Percentiles rank a stretch among this genome's conserved stretches.
phyloP scores from a whole-genome alignment of 2,329 filamentous ascomycete species.

The Penicillium sp. region DNA sequence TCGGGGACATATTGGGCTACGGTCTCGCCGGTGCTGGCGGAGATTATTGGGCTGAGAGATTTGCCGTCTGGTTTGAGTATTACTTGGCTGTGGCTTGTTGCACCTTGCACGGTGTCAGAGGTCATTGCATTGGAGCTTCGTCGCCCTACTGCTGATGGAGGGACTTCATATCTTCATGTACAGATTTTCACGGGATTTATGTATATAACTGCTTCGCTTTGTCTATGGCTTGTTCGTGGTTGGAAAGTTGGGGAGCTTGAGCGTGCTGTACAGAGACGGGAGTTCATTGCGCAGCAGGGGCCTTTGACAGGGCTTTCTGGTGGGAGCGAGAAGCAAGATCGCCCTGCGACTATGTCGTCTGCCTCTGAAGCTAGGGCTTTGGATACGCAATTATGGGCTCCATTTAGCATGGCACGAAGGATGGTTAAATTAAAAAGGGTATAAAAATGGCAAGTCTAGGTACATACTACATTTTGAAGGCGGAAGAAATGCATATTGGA shows the following conservation, averaged over 20 bases:
- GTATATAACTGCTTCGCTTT: conserved; percentile 58
- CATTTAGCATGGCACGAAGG: conserved; percentile 26
- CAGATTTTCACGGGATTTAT: conserved; percentile 62
- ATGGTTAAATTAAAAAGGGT: conserved; percentile 35
- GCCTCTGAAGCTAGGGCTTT: neutral
- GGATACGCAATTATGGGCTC: conserved; percentile 27
- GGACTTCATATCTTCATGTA: conserved; percentile 39
- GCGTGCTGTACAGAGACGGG: conserved; percentile 7
- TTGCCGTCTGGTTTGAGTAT: conserved; percentile 59
- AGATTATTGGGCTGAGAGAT: conserved; percentile 61
- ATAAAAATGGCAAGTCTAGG: conserved; percentile 10
- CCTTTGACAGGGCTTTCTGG: conserved; percentile 15
- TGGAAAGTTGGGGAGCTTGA: conserved; percentile 42
- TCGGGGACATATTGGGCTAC: conserved; percentile 63
- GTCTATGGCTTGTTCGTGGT: conserved; percentile 42
- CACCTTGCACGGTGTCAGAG: conserved; percentile 50
- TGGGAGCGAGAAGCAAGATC: conserved; percentile 11
- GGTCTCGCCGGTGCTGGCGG: conserved; percentile 59
- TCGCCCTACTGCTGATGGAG: conserved; percentile 31
- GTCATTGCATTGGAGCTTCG: conserved; percentile 63
- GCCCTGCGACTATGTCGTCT: conserved; percentile 3
- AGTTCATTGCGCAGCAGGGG: conserved; percentile 6
- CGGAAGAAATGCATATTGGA: too few relatives aligned
- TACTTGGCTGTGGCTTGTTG: conserved; percentile 60
- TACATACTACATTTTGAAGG: too few relatives aligned